A percentile compares a stretch with the other conserved stretches of the same genome.
Conservation (phyloP, 805 yeast genomes). For the Naumovozyma baii region DNA sequence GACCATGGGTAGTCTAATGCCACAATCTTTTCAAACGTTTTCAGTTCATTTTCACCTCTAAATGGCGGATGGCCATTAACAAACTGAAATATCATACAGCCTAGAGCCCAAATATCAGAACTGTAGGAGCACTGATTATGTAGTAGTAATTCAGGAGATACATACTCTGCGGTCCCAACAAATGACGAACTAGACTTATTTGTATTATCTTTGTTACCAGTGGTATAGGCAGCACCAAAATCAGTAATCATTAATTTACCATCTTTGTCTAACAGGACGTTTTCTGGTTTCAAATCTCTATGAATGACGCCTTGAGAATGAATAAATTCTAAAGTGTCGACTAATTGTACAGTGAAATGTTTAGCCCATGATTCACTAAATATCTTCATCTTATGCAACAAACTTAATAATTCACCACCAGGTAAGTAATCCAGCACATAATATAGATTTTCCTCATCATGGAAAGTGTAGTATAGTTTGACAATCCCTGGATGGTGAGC, state of each 20-base stretch:
- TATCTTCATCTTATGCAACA: conserved; percentile 70
- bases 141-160: conserved; percentile 79
- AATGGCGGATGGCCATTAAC: conserved; percentile 82
- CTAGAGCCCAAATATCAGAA: conserved; percentile 90
- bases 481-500: conserved; percentile 95
- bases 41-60: conserved; percentile 75
- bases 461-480: conserved; percentile 85
- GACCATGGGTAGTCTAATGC: conserved; percentile 57
- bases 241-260: conserved; percentile 89
- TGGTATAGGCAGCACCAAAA: conserved; percentile 86
- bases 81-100: conserved; percentile 79
- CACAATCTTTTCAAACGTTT: conserved; percentile 83
- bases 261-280: conserved; percentile 72
- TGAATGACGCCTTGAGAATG: conserved; percentile 87
- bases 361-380: conserved; percentile 64
- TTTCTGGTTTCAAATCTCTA: conserved; percentile 91
- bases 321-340: conserved; percentile 86
- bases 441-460: conserved; percentile 77
- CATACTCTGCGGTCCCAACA: conserved; percentile 97
- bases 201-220: conserved; percentile 16
- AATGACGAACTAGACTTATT: conserved; percentile 47
- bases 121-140: conserved; percentile 74
- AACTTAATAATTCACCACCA: conserved; percentile 82
- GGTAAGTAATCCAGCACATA: conserved; percentile 92
- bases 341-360: conserved; percentile 75